Evolutionary conservation across 257 asterid genomes (phyloP), one percentile per base, ranked within the genome.

Genomic region (Solanum rostratum): DNA sequence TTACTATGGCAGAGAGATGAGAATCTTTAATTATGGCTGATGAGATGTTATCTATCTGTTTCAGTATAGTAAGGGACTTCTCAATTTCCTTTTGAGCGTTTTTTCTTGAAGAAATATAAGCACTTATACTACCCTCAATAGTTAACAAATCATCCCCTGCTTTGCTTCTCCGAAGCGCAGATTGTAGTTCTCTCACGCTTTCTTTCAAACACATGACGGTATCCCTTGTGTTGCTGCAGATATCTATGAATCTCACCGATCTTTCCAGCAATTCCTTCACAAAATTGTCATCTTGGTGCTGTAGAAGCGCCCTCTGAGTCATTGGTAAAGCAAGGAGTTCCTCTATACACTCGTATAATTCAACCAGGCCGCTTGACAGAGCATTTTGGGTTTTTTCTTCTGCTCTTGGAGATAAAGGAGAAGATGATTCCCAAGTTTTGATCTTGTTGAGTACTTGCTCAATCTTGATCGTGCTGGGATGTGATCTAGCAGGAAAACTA

Each of bases 401-500:
- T 74, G 62, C 83, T 45, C 84, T 49, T 30, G 57, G 39, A 22
- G 69, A 66, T 39, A 84, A 62, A 27, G 62, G 20, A 12, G 62
- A 49, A n/a, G 81, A 79, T 37, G 86, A 41, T 15, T 81, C 88
- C 85, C 66, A 76, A 69, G 85, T 84, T 80, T 89, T 89, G 27
- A 89, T 83, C 82, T 84, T 89, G 86, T 84, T 87, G 29, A 87
- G 7, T 6, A 59, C 65, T 82, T 86, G 87, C 10, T 89, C 91
- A 24, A 87, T 82, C 79, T 71, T 89, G 52, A 76, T 39, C 0
- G 90, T 89, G 54, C 85, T 85, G 2, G 91, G 90, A n/a, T 87
- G 91, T 78, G 89, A 85, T 69, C 88, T 87, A 7, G 88, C 79
- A 29, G 91, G 91, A 52, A 87, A 83, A 68, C 91, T 89, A 39